Evolutionary conservation across 805 yeast species (phyloP), one percentile per base, ranked within the genome.

Genomic region (Suhomyces vadensis): DNA sequence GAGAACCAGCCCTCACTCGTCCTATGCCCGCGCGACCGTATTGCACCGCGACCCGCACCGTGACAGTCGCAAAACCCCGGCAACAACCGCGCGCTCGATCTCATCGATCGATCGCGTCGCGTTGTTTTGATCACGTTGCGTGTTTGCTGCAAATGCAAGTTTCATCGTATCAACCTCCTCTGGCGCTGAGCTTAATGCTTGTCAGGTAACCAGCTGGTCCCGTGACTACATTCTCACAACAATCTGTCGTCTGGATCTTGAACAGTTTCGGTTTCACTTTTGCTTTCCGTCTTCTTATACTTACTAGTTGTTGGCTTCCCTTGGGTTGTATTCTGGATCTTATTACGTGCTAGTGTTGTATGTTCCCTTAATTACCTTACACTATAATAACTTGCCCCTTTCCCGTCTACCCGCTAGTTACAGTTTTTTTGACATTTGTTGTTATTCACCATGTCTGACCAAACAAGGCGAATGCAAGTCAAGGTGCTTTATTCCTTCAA

Each of bases 401-500:
- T 6, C 6, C 8, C 25, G 16, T 20, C 35, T 29, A 22, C 40
- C 23, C 23, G 13, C 10, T 29, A n/a, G 23, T 19, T n/a, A n/a
- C 21, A 24, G 6, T 22, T 27, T 9, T 16, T 31, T 31, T 29
- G 13, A 10, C 26, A 25, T 13, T 24, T 31, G 13, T 16, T 26
- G 22, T 11, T 14, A 24, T 10, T 38, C 39, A 31, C 46, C 42
- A 58, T 58, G 63, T 42, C 46, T 37, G 56, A 55, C 25, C 60
- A 42, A 31, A 56, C 60, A 50, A 59, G 63, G 45, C 65, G 67
- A 48, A 71, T 71, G 75, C 77, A 71, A 55, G 67, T 71, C 42
- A 71, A 71, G 51, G 73, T 71, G 46, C 60, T 71, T 55, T 71
- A 71, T 48, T 69, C 75, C 31, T 71, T 71, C 61, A 69, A 71